phyloP scores from a whole-genome alignment of 2,329 filamentous ascomycete genomes.

The Sporothrix mexicana region DNA sequence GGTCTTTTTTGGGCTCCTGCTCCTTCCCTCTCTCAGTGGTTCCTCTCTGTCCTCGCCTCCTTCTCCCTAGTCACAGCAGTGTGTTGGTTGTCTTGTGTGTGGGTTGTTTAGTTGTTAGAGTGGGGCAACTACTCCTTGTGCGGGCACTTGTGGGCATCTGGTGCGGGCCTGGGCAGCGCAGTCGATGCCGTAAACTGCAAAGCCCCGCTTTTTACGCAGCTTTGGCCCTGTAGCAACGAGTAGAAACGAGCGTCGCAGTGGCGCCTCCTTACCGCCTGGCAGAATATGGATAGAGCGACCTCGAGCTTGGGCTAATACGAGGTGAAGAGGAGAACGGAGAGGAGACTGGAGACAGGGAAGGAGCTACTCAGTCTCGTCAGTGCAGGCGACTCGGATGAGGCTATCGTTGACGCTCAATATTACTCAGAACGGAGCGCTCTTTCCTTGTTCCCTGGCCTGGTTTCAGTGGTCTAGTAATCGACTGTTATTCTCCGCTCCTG shows the following conservation, averaged over 20 bases:
- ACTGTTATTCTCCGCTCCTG: neutral
- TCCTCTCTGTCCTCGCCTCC: constrained; percentile 7
- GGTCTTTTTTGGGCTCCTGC: neutral
- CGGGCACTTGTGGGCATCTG: constrained; percentile 23
- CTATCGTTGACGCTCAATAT: no score
- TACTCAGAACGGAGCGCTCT: no score
- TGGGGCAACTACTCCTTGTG: constrained; percentile 17
- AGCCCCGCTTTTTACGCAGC: constrained; percentile 33
- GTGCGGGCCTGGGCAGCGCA: constrained; percentile 36
- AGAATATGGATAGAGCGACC: constrained; percentile 29
- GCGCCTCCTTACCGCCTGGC: constrained; percentile 36
- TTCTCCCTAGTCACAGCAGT: constrained; percentile 16
- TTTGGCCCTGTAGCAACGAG: constrained; percentile 21
- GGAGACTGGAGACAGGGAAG: neutral
- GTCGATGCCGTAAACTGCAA: constrained; percentile 33
- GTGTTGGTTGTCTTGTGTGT: constrained; percentile 21
- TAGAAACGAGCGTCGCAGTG: no score
- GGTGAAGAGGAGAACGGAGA: neutral
- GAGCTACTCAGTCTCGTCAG: neutral
- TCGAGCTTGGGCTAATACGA: constrained; percentile 18
- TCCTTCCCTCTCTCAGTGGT: constrained; percentile 18
- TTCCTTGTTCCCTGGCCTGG: no score
- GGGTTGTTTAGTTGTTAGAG: constrained; percentile 18
- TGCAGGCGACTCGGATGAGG: no score
- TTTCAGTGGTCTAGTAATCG: no score